These are phyloP conservation scores for Cymodocea nodosa DNA, from an alignment of 116 monocot species.

Conservation along the genomic window DNA sequence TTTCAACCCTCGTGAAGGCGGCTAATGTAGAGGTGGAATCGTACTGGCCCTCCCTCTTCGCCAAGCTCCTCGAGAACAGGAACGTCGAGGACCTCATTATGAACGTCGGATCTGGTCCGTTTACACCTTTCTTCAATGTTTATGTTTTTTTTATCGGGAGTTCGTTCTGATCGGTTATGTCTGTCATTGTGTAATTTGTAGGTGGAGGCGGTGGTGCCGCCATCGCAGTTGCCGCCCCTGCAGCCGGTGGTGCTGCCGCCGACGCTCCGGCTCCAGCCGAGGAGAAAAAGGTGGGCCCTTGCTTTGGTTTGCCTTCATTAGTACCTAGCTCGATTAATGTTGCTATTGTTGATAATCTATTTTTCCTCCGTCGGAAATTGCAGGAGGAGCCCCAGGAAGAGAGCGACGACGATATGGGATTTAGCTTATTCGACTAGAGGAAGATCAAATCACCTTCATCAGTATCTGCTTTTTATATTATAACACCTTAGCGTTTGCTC, in stretches of 20 bases:
- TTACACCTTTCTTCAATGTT: neutral
- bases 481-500: no score
- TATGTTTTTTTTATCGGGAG: neutral
- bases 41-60: constrained; percentile 70
- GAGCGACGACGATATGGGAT: constrained; percentile 75
- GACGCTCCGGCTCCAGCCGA: constrained; percentile 27
- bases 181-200: neutral
- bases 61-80: constrained; percentile 63
- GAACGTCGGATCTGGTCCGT: constrained; percentile 56
- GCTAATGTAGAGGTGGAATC: constrained; percentile 60
- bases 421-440: constrained; percentile 54
- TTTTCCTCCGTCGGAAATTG: neutral
- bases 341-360: neutral
- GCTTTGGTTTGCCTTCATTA: neutral
- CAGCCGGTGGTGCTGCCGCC: constrained; percentile 29
- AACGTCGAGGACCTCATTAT: constrained; percentile 68
- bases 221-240: constrained; percentile 30
- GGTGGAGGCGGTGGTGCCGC: constrained; percentile 43
- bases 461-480: no score
- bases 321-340: neutral
- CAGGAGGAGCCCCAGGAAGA: constrained; percentile 69
- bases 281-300: constrained; percentile 46
- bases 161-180: neutral
- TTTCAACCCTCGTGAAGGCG: constrained; percentile 47
- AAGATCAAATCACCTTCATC: no score